Percentiles rank a stretch among this genome's conserved stretches.
Conservation (phyloP, 495 filamentous ascomycete species). For the Hypoxylon intermedium region DNA sequence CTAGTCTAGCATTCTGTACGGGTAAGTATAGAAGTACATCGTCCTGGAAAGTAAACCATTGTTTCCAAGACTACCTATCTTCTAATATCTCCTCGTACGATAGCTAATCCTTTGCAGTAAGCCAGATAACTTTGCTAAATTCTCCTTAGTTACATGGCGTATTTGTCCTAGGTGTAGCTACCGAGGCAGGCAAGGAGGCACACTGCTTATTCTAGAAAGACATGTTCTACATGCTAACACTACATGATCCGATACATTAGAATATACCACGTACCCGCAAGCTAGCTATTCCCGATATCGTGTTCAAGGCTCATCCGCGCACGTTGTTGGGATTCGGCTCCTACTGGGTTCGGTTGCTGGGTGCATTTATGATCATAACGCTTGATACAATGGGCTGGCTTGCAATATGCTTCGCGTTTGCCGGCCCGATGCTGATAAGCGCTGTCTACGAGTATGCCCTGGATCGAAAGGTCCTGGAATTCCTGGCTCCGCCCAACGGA, state of each 20-base stretch:
- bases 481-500: slow-evolving; percentile 26
- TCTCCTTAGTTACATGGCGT: too few species aligned
- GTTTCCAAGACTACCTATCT: too few species aligned
- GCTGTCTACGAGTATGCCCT: slow-evolving; percentile 52
- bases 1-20: slow-evolving; percentile 44
- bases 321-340: slow-evolving; percentile 27
- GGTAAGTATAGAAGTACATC: too few species aligned
- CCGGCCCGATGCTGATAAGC: slow-evolving; percentile 50
- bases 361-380: slow-evolving; percentile 38
- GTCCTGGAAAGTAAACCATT: too few species aligned
- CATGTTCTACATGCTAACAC: too few species aligned
- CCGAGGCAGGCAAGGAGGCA: too few species aligned
- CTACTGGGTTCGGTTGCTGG: slow-evolving; percentile 38
- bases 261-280: slow-evolving; percentile 43
- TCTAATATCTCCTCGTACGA: too few species aligned
- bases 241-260: too few species aligned
- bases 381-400: slow-evolving; percentile 49
- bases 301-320: slow-evolving; percentile 32
- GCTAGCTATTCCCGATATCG: slow-evolving; percentile 38
- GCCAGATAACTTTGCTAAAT: too few species aligned
- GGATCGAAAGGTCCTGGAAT: slow-evolving; percentile 43
- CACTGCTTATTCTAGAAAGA: too few species aligned
- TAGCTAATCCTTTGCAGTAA: too few species aligned
- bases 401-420: slow-evolving; percentile 46
- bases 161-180: too few species aligned